Evolutionary conservation across 148 eudicot species (phyloP).

Genomic region (Cornus controversa): DNA sequence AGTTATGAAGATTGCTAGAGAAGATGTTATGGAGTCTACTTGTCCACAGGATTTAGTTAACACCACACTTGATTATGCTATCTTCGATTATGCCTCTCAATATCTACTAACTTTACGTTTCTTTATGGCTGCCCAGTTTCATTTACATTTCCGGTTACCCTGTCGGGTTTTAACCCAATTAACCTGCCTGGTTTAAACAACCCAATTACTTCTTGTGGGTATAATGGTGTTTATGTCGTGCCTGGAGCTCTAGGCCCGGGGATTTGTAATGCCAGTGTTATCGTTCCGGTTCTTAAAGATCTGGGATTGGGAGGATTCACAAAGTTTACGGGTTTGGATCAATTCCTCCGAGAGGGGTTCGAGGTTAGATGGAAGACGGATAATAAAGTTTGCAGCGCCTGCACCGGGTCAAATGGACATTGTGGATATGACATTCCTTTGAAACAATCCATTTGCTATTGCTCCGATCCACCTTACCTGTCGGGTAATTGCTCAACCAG

Average conservation of each 20-base stretch:
- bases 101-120: conserved; percentile 22
- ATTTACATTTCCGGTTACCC: background rate
- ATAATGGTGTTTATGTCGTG: conserved; percentile 5
- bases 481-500: too few species aligned
- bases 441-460: conserved; percentile 12
- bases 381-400: background rate
- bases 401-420: conserved; percentile 13
- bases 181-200: too few species aligned
- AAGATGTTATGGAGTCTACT: conserved; percentile 18
- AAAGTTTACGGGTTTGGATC: conserved; percentile 7
- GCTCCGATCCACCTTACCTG: background rate
- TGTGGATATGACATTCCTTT: conserved; percentile 10
- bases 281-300: conserved; percentile 12
- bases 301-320: background rate
- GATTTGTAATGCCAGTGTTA: conserved; percentile 21
- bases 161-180: background rate
- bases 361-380: conserved; percentile 26
- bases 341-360: conserved; percentile 28
- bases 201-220: conserved; percentile 6
- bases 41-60: conserved; percentile 28
- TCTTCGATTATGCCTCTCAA: conserved; percentile 18
- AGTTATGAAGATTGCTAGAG: conserved; percentile 24
- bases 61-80: conserved; percentile 32
- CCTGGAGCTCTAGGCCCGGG: conserved; percentile 25
- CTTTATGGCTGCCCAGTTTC: conserved; percentile 26